Evolutionary conservation across 768 basidiomycete genomes (phyloP).

Genomic region (Calvatia gigantea): DNA sequence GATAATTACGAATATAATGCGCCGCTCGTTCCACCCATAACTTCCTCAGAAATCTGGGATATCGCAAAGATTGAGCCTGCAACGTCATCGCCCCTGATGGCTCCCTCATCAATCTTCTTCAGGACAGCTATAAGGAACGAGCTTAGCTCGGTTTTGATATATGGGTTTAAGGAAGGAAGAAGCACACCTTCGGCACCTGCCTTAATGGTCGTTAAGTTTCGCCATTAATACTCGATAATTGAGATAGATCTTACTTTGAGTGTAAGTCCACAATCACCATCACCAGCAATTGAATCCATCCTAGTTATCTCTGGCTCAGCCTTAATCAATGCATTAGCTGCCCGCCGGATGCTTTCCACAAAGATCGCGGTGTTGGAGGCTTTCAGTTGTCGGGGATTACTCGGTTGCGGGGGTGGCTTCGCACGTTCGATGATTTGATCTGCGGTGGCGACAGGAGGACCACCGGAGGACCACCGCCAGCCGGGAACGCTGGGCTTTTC

Average conservation of each 20-base stretch:
- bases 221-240: neutral
- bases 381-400: conserved; percentile 17
- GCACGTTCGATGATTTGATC: conserved; percentile 12
- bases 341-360: conserved; percentile 48
- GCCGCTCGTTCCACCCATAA: conserved; percentile 91
- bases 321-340: conserved; percentile 62
- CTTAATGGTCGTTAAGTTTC: conserved; percentile 18
- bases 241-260: conserved; percentile 33
- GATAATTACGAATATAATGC: conserved; percentile 81
- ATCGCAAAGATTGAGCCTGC: conserved; percentile 63
- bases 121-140: conserved; percentile 48
- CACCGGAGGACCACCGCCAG: conserved; percentile 75
- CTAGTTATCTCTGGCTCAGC: conserved; percentile 89
- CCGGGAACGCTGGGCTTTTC: conserved; percentile 68
- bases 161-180: neutral
- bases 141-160: neutral
- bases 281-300: conserved; percentile 90
- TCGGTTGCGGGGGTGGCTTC: conserved; percentile 9
- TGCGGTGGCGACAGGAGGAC: conserved; percentile 28
- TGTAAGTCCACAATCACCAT: conserved; percentile 66
- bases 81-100: conserved; percentile 61
- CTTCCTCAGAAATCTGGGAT: conserved; percentile 72
- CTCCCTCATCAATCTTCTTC: conserved; percentile 48
- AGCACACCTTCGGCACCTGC: conserved; percentile 68
- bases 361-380: conserved; percentile 48